Conservation (phyloP, 306 rosid species). For the Astragalus membranaceus region DNA sequence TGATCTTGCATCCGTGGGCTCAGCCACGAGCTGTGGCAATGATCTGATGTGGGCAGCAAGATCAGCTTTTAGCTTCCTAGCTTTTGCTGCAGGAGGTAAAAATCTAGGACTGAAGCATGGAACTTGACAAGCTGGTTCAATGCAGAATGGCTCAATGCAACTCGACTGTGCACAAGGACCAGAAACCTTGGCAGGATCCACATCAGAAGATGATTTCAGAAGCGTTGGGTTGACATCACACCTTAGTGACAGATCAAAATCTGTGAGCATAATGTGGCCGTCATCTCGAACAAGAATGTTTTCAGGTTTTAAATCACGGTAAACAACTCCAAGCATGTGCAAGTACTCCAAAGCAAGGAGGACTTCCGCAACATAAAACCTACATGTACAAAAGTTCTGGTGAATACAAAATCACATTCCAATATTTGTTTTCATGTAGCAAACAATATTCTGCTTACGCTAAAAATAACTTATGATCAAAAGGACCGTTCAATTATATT, state of each 20-base stretch:
- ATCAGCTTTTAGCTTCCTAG: conserved; percentile 55
- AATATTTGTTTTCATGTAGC: neutral
- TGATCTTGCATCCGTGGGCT: conserved; percentile 80
- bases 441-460: neutral
- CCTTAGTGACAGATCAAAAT: conserved; percentile 77
- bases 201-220: conserved; percentile 45
- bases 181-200: conserved; percentile 53
- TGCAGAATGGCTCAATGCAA: conserved; percentile 79
- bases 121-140: conserved; percentile 73
- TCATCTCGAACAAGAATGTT: conserved; percentile 88
- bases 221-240: conserved; percentile 76
- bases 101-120: conserved; percentile 81
- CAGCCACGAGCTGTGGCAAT: conserved; percentile 88
- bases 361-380: conserved; percentile 90
- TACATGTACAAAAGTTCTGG: conserved; percentile 18
- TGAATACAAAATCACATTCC: conserved; percentile 16
- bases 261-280: conserved; percentile 92
- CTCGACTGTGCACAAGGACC: conserved; percentile 61
- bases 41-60: conserved; percentile 50
- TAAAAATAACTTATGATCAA: neutral
- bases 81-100: conserved; percentile 52
- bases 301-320: conserved; percentile 85
- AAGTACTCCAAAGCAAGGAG: conserved; percentile 88
- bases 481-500: neutral
- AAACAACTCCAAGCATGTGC: conserved; percentile 91